phyloP scores from a whole-genome alignment of 169 alveolate genomes.

The Eimeria necatrix region DNA sequence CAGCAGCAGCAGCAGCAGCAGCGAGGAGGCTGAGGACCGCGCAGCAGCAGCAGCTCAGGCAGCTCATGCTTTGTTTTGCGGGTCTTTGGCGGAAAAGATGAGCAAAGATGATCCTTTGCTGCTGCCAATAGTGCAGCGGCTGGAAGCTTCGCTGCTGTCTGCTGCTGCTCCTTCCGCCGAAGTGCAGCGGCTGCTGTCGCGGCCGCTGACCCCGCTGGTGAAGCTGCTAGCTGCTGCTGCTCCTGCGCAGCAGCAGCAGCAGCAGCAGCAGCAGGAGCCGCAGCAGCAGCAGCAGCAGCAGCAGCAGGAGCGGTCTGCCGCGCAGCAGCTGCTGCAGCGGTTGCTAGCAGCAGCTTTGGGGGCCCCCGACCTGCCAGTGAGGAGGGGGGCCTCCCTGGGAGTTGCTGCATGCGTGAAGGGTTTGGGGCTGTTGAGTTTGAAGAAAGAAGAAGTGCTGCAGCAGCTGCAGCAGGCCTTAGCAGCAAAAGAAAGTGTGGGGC shows the following conservation, averaged over 20 bases:
- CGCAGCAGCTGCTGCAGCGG: slow-evolving; percentile 9
- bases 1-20: slow-evolving; percentile 60
- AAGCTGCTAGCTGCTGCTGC: slow-evolving; percentile 24
- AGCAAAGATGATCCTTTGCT: slow-evolving; percentile 21
- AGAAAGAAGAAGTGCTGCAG: slow-evolving; percentile 4
- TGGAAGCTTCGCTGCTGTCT: slow-evolving; percentile 29
- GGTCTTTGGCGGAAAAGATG: slow-evolving; percentile 68
- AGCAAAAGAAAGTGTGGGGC: slow-evolving; percentile 20
- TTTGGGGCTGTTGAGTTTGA: slow-evolving; percentile 35
- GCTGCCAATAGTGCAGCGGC: neutral
- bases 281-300: slow-evolving; percentile 13
- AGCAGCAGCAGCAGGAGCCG: slow-evolving; percentile 12
- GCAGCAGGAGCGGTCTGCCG: slow-evolving; percentile 15
- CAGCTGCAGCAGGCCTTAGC: slow-evolving; percentile 14
- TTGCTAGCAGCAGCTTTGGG: neutral
- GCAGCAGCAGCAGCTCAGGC: slow-evolving; percentile 29
- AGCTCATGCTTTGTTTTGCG: slow-evolving; percentile 70
- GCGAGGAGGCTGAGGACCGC: neutral
- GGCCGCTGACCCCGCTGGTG: slow-evolving; percentile 59
- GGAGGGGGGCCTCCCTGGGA: slow-evolving; percentile 75
- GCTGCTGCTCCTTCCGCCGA: slow-evolving; percentile 60
- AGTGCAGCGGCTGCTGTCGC: slow-evolving; percentile 65
- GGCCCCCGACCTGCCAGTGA: slow-evolving; percentile 20
- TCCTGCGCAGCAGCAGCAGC: slow-evolving; percentile 46
- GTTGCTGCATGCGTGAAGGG: slow-evolving; percentile 73